Conservation (phyloP, 1,139 yeast species). For the Tardiomyces digboiensis region DNA sequence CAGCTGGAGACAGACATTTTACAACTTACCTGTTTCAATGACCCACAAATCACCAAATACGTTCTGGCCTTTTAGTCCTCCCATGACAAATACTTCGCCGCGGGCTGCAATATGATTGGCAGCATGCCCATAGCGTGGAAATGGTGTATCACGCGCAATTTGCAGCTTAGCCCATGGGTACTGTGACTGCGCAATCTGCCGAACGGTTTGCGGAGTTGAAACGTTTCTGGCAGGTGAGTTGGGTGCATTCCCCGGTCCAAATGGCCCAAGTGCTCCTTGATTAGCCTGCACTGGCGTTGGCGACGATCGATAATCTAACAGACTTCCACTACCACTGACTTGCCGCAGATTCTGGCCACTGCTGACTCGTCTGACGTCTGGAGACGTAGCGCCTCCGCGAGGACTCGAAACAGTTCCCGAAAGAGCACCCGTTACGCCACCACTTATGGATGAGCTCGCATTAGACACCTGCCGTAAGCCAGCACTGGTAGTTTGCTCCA, state of each 20-base stretch:
- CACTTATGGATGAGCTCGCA: background rate
- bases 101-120: slow-evolving; percentile 65
- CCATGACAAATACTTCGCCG: slow-evolving; percentile 83
- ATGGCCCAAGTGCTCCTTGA: too few relatives aligned
- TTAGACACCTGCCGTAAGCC: background rate
- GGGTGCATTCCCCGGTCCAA: background rate
- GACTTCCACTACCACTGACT: background rate
- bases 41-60: slow-evolving; percentile 96
- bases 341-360: background rate
- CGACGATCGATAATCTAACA: background rate
- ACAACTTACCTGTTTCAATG: slow-evolving; percentile 26
- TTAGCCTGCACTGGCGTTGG: background rate
- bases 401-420: background rate
- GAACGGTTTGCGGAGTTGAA: background rate
- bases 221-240: background rate
- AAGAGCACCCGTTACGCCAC: background rate
- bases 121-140: slow-evolving; percentile 92
- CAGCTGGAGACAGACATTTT: too few relatives aligned
- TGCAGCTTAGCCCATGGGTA: slow-evolving; percentile 73
- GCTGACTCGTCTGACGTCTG: background rate
- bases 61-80: slow-evolving; percentile 87
- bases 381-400: background rate
- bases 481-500: background rate
- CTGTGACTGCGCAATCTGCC: slow-evolving; percentile 2
- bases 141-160: slow-evolving; percentile 64